Evolutionary conservation across 371 early-diverging fungal genomes (phyloP).

Genomic region (Lichtheimia corymbifera): DNA sequence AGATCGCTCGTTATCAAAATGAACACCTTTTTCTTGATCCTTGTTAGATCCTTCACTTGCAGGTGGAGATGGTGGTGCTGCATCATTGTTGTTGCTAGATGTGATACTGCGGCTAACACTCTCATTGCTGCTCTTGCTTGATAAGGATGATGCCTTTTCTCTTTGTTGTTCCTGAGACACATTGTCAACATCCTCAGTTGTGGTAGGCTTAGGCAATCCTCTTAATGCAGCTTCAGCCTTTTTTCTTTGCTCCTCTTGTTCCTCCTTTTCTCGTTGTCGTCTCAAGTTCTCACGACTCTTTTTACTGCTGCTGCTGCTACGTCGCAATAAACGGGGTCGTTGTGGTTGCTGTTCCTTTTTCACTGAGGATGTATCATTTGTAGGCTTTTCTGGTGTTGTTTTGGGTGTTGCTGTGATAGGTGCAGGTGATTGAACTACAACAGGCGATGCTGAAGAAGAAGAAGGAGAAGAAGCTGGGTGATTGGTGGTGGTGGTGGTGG

Average conservation of each 20-base stretch:
- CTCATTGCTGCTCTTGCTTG: not conserved
- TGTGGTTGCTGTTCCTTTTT: not conserved
- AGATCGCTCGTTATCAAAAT: constrained; percentile 6
- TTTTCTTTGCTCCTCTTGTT: constrained; percentile 10
- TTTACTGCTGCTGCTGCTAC: constrained; percentile 34
- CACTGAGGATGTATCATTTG: not conserved
- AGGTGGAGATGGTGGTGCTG: not conserved
- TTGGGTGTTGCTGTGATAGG: not conserved
- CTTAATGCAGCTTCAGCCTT: not conserved
- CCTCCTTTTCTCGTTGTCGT: constrained; percentile 17
- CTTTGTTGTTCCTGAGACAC: too few species aligned
- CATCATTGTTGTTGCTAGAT: not conserved
- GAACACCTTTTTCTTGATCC: constrained; percentile 14
- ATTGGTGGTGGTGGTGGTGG: not conserved
- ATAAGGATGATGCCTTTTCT: too few species aligned
- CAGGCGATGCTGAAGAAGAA: not conserved
- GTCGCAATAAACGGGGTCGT: constrained; percentile 18
- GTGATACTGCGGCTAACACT: not conserved
- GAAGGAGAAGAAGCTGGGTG: not conserved
- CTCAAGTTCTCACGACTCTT: constrained; percentile 44
- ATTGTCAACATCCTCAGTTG: too few species aligned
- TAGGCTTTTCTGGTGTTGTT: not conserved
- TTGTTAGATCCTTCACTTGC: constrained; percentile 7
- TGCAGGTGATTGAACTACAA: too few species aligned
- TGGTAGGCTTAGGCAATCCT: too few species aligned